Base-by-base conservation (phyloP, 225 moss, liverwort and hornwort species). In the Polytrichum formosum region DNA sequence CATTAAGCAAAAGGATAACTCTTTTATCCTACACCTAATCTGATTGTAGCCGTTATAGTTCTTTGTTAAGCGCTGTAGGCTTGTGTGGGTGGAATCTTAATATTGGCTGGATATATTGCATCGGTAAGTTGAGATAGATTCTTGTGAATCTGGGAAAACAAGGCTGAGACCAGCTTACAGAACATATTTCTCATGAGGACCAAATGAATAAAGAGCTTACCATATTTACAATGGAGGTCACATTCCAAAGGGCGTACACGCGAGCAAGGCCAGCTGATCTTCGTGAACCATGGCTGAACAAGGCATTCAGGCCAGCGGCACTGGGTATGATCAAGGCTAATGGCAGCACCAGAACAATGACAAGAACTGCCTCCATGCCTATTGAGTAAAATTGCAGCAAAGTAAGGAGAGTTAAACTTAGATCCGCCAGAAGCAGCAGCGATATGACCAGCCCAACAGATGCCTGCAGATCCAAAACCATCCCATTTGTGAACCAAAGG, bases 171-270 rank as follows among this genome's bases (percentile, higher is more conserved):
- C 13, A 46, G 46, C 3, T 46, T 46, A 46, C 46, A 46, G 16
- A 46, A 46, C 46, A 13, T 3, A 27, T 26, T 27, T 17, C 22
- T 28, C 17, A 16, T 54, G 10, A 54, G 54, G 25, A 67, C 53
- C 6, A 54, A 54, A 10, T 46, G 46, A 46, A 46, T 13, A 54
- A 37, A 62, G 55, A 22, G 75, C 93, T 71, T 81, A 96, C 96
- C 85, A 83, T 84, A 85, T 93, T 96, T 85, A 82, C 81, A 81
- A 93, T 83, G 54, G 96, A 96, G 17, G 96, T 90, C 63, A 86
- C 74, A 78, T 96, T 96, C 96, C 96, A 96, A 58, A 96, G 88
- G 64, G 93, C 96, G 81, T 96, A 96, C 63, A 93, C 87, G 60
- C 96, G 90, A 30, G 93, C 74, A 76, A 96, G 81, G 23, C 93